Base-by-base conservation (phyloP, 768 basidiomycete genomes). In the Trametes villosa region DNA sequence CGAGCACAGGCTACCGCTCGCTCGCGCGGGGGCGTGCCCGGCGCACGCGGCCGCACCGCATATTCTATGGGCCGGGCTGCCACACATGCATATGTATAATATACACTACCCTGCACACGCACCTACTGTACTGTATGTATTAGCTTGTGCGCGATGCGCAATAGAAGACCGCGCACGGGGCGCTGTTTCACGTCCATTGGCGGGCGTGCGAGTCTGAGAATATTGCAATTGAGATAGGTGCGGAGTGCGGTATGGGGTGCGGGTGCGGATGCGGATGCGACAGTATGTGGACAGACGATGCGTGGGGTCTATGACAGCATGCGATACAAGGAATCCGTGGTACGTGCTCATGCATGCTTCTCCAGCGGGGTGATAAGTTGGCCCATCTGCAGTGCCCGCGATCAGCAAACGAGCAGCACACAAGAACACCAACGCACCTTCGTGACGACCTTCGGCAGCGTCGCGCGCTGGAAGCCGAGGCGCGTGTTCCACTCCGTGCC, bases 401-500 rank as follows among this genome's bases (percentile, higher is more conserved):
- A 17, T 46, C 42, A 41, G 13, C 6, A 24, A 26, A 3, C 22
- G 12, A 27, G 18, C 24, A 18, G 27, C 22, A 24, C 17, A 9
- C 31, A 41, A n/a, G n/a, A n/a, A n/a, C n/a, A n/a, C n/a, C 17
- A 53, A 36, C 49, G 51, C 59, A 88, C 92, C 87, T 96, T 98
- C 77, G 90, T 94, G 59, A 91, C 86, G 11, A 97, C 87, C 63
- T 83, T 84, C 2, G 95, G 95, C 64, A 96, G 69, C 26, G 94
- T 96, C 59, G 83, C 91, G 61, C 86, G 79, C 76, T 94, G 92
- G 82, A 93, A 92, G 3, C 80, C 88, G 9, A 91, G 82, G 49
- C 94, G 80, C 1, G 94, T 95, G 68, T 96, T 96, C 95, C 95
- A 99, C 73, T 98, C 96, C 49, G 79, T 79, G 8, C 96, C 96